phyloP scores from a whole-genome alignment of 169 alveolate species.

The Blepharisma undulans region DNA sequence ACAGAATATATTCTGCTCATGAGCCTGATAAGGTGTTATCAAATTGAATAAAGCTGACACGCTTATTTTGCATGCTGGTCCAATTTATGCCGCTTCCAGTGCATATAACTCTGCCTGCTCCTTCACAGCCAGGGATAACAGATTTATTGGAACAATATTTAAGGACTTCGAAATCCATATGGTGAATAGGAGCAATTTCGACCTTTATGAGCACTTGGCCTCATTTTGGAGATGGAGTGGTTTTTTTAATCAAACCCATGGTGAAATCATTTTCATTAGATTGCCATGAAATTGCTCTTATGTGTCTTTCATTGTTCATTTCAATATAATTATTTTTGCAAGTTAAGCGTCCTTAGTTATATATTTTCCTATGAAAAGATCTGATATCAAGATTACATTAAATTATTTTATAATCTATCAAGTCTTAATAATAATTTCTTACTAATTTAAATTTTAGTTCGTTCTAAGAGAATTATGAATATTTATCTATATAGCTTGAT shows the following conservation, averaged over 20 bases:
- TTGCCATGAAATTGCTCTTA: neutral
- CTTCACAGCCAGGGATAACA: conserved; percentile 19
- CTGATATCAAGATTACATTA: too few species aligned
- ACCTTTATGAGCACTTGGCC: conserved; percentile 39
- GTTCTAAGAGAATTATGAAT: neutral
- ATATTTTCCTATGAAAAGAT: too few species aligned
- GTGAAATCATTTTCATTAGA: neutral
- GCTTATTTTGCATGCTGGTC: neutral
- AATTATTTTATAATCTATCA: too few species aligned
- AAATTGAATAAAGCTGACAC: conserved; percentile 12
- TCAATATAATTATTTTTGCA: neutral
- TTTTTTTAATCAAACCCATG: neutral
- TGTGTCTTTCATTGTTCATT: neutral
- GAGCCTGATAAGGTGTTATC: conserved; percentile 6
- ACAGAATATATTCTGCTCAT: conserved; percentile 30
- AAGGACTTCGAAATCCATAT: conserved; percentile 7
- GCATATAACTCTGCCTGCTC: conserved; percentile 3
- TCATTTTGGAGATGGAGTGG: neutral
- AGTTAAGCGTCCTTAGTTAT: neutral
- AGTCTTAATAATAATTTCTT: too few species aligned
- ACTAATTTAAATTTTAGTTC: too few species aligned
- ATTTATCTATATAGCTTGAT: neutral
- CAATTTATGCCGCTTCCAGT: neutral
- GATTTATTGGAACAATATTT: neutral
- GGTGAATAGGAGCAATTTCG: neutral